These are phyloP conservation scores for Fusarium globosum DNA, from an alignment of 2,329 filamentous ascomycete genomes.

Conservation along the genomic window DNA sequence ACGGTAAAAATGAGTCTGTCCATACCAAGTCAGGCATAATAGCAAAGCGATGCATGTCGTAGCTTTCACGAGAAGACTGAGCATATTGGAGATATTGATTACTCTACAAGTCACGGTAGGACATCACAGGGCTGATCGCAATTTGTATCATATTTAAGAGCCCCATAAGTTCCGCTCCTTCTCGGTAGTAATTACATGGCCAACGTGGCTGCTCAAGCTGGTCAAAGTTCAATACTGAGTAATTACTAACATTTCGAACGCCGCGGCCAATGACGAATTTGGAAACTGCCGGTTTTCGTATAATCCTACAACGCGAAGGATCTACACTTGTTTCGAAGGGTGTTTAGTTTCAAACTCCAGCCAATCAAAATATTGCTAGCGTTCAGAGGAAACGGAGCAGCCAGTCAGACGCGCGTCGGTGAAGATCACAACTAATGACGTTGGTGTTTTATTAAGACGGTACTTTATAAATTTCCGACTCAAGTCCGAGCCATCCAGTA, in stretches of 20 bases:
- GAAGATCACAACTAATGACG: neutral
- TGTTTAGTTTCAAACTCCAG: neutral
- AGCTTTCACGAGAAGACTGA: neutral
- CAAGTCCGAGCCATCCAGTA: neutral
- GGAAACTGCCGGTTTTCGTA: neutral
- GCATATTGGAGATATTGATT: neutral
- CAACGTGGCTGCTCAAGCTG: neutral
- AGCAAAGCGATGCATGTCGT: neutral
- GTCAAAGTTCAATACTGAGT: neutral
- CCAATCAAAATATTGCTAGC: neutral
- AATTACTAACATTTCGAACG: neutral
- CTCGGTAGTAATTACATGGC: neutral
- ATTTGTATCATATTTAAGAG: neutral
- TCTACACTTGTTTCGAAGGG: neutral
- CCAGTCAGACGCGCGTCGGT: neutral
- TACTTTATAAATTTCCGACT: neutral
- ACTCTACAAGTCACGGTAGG: neutral
- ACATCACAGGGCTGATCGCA: neutral
- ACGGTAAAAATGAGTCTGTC: slow-evolving; percentile 14
- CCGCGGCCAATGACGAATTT: neutral
- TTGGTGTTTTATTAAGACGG: neutral
- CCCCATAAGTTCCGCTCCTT: neutral
- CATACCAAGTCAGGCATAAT: slow-evolving; percentile 9
- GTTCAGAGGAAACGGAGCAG: neutral
- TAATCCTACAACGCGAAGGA: neutral